Evolutionary conservation across 78 protist genomes (phyloP).

Genomic region (Dictyostelium citrinum): DNA sequence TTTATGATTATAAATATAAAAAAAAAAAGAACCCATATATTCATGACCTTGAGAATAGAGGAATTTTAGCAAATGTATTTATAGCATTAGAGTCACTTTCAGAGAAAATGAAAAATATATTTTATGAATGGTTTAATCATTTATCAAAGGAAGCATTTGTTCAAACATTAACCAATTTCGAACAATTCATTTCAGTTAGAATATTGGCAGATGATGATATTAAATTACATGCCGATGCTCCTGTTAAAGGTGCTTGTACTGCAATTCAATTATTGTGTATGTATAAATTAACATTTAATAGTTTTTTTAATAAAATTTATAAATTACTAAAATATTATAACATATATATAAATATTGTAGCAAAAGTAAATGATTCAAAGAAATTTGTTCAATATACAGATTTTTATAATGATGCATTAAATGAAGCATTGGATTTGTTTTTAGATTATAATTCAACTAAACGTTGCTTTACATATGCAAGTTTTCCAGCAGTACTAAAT

Average conservation of each 20-base stretch:
- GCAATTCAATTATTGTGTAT: constrained; percentile 27
- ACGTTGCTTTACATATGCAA: constrained; percentile 42
- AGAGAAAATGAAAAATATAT: neutral
- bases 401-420: constrained; percentile 79
- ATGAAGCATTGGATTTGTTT: constrained; percentile 32
- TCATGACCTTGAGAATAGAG: constrained; percentile 37
- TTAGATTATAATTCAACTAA: constrained; percentile 26
- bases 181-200: constrained; percentile 65
- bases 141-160: constrained; percentile 45
- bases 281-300: no score
- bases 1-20: no score
- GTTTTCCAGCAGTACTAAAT: constrained; percentile 50
- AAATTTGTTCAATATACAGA: constrained; percentile 33
- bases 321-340: no score
- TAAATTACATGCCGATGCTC: neutral
- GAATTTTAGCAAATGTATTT: constrained; percentile 32
- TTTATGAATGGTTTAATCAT: constrained; percentile 20
- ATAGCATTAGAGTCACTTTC: neutral
- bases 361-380: constrained; percentile 39
- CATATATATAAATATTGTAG: no score
- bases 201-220: constrained; percentile 13
- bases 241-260: constrained; percentile 59
- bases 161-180: constrained; percentile 7
- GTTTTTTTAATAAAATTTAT: no score
- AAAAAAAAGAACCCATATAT: constrained; percentile 35